Evolutionary conservation across 495 filamentous ascomycete genomes (phyloP).

Genomic region (Lasiosphaeriaceae sp.): DNA sequence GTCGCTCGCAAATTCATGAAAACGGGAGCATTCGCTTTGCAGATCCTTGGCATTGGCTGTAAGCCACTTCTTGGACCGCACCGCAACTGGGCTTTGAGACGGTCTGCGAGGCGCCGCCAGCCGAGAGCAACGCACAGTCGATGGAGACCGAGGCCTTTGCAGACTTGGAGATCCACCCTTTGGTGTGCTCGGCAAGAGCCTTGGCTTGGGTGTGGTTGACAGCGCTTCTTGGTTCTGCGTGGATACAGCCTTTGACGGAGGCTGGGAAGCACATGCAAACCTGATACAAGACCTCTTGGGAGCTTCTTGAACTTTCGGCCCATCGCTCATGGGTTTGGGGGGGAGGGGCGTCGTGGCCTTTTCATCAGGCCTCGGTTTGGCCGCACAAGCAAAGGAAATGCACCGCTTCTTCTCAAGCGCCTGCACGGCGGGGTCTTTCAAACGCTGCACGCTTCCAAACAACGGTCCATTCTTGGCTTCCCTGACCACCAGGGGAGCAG

Average conservation of each 20-base stretch:
- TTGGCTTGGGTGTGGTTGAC: conserved; percentile 16
- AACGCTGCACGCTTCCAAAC: conserved; percentile 11
- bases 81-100: conserved; percentile 30
- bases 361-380: conserved; percentile 35
- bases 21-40: conserved; percentile 65
- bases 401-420: conserved; percentile 62
- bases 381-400: conserved; percentile 86
- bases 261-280: conserved; percentile 43
- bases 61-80: conserved; percentile 41
- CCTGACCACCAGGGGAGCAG: neutral
- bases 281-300: conserved; percentile 45
- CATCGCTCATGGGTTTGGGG: conserved; percentile 17
- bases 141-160: conserved; percentile 39
- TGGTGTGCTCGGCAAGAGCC: conserved; percentile 19
- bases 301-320: conserved; percentile 26
- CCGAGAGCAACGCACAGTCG: conserved; percentile 46
- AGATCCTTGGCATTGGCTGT: conserved; percentile 52
- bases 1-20: conserved; percentile 90
- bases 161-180: conserved; percentile 27
- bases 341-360: conserved; percentile 24
- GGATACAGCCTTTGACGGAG: neutral
- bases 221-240: conserved; percentile 12
- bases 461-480: conserved; percentile 9
- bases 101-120: conserved; percentile 40
- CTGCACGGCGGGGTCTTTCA: conserved; percentile 28